phyloP scores from a whole-genome alignment of 1,284 basidiomycete species.

The Phellinidium pouzarii region DNA sequence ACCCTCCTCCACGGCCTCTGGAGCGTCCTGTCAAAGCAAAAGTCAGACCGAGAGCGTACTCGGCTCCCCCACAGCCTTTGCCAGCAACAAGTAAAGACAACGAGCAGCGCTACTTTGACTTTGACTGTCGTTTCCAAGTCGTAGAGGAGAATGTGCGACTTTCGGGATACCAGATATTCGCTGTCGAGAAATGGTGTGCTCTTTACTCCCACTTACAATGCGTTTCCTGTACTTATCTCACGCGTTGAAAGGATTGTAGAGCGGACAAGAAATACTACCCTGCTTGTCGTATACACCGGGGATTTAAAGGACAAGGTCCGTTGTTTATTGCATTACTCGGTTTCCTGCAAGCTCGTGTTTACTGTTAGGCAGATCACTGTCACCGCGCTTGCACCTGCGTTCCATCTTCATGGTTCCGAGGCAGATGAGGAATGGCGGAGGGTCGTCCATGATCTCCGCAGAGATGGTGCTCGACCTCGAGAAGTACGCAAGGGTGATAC shows the following conservation, averaged over 20 bases:
- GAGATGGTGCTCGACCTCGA: conserved; percentile 62
- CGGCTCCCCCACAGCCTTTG: conserved; percentile 2
- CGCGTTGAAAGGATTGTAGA: conserved; percentile 51
- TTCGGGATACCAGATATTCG: conserved; percentile 68
- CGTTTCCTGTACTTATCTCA: not conserved
- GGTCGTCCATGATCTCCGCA: conserved; percentile 50
- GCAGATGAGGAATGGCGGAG: conserved; percentile 53
- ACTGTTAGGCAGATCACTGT: conserved; percentile 44
- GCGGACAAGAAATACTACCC: conserved; percentile 48
- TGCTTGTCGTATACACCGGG: conserved; percentile 69
- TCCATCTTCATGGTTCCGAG: conserved; percentile 35
- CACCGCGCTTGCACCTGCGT: conserved; percentile 44
- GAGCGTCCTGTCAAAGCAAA: conserved; percentile 10
- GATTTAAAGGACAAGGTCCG: conserved; percentile 56
- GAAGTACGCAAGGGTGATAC: conserved; percentile 37
- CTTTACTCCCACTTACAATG: not conserved
- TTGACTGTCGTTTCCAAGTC: conserved; percentile 36
- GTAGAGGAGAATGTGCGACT: conserved; percentile 40
- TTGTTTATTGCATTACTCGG: conserved; percentile 9
- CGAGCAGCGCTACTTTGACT: conserved; percentile 11
- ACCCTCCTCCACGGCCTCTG: not conserved
- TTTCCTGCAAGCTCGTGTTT: not conserved
- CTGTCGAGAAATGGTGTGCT: conserved; percentile 72
- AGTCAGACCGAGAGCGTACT: conserved; percentile 10
- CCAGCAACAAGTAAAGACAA: not conserved